phyloP scores from a whole-genome alignment of 2,329 filamentous ascomycete genomes.

The Pseudopyricularia cyperi region DNA sequence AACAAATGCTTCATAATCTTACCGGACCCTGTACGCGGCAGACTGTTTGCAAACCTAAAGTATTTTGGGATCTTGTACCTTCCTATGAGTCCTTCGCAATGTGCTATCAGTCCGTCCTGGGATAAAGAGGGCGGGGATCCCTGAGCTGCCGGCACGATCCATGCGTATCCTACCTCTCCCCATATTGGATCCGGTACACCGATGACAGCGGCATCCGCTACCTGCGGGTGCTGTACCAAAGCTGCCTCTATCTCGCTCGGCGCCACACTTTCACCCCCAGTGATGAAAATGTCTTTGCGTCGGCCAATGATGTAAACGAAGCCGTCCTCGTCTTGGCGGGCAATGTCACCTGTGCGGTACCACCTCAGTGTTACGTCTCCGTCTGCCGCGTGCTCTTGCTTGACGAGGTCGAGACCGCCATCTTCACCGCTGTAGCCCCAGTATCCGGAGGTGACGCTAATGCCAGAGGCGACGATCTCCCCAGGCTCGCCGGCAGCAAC shows the following conservation, averaged over 20 bases:
- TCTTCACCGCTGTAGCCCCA: not conserved
- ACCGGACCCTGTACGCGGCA: slow-evolving; percentile 5
- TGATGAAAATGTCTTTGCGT: slow-evolving; percentile 6
- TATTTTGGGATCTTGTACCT: slow-evolving; percentile 5
- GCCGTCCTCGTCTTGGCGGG: slow-evolving; percentile 3
- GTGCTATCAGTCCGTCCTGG: not conserved
- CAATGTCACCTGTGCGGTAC: slow-evolving; percentile 4
- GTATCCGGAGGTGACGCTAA: slow-evolving; percentile 3
- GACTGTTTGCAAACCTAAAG: slow-evolving; percentile 1
- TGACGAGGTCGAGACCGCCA: not conserved
- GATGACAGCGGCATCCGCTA: slow-evolving; percentile 5
- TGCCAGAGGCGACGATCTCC: slow-evolving; percentile 1
- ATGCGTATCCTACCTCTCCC: slow-evolving; percentile 6
- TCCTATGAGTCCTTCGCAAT: slow-evolving; percentile 1
- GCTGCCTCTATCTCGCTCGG: slow-evolving; percentile 7
- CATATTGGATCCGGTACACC: slow-evolving; percentile 4
- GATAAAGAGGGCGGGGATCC: too few relatives aligned
- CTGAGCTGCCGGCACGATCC: not conserved
- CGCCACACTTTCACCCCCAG: slow-evolving; percentile 9
- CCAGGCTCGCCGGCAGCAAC: not conserved
- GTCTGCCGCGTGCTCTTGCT: not conserved
- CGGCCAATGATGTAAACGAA: slow-evolving; percentile 6
- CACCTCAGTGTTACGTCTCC: not conserved
- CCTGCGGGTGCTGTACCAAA: slow-evolving; percentile 4
- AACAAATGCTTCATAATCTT: slow-evolving; percentile 6